phyloP scores from a whole-genome alignment of 345 rosid species.

The Nasturtium officinale region DNA sequence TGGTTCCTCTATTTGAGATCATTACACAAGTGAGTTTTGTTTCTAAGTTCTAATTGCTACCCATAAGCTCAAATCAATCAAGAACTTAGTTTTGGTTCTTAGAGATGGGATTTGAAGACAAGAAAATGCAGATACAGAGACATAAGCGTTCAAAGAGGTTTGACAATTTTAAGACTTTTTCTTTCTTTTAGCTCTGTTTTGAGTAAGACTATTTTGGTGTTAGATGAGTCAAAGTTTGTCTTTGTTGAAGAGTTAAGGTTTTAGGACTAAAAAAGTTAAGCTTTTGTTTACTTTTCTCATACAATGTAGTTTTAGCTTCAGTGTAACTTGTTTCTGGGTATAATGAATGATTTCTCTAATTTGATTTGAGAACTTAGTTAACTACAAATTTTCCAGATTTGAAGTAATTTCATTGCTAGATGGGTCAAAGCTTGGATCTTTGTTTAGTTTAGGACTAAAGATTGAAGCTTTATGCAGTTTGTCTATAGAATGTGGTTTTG shows the following conservation, averaged over 20 bases:
- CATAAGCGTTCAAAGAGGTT: constrained; percentile 97
- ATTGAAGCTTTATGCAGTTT: constrained; percentile 17
- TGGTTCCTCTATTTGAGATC: constrained; percentile 35
- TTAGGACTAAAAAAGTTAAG: constrained; percentile 23
- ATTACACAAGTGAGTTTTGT: constrained; percentile 25
- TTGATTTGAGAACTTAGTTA: constrained; percentile 20
- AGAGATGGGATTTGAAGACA: constrained; percentile 59
- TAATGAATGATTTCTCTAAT: constrained; percentile 12
- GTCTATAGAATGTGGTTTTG: not conserved
- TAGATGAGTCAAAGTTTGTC: constrained; percentile 35
- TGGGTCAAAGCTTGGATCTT: constrained; percentile 35
- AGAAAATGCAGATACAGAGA: constrained; percentile 50
- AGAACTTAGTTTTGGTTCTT: constrained; percentile 4
- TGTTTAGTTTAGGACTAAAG: constrained; percentile 16
- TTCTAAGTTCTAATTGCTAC: not conserved
- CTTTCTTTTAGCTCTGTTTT: not conserved
- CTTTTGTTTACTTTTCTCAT: constrained; percentile 19
- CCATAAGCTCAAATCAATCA: not conserved
- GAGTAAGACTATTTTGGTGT: not conserved
- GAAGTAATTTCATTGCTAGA: constrained; percentile 20
- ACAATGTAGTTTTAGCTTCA: constrained; percentile 10
- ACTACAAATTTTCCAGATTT: not conserved
- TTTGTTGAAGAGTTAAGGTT: constrained; percentile 1
- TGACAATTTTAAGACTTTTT: constrained; percentile 28
- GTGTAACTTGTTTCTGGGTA: not conserved